Evolutionary conservation across 2,329 filamentous ascomycete species (phyloP).

Genomic region (Sarocladium oryzae): DNA sequence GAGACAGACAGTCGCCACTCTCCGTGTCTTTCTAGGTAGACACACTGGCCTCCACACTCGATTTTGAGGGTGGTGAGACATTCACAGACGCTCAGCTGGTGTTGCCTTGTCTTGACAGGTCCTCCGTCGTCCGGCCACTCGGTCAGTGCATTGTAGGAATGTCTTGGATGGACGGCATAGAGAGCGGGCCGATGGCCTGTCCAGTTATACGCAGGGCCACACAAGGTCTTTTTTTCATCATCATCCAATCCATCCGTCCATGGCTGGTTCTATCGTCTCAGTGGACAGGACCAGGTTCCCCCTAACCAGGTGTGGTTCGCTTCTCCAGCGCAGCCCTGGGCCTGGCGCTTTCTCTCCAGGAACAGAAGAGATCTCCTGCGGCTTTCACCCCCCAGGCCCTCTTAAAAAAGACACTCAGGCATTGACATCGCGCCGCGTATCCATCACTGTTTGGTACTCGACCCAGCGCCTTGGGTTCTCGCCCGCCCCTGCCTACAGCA

Average conservation of each 20-base stretch:
- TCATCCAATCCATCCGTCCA: too few species aligned
- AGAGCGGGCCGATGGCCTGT: neutral
- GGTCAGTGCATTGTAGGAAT: neutral
- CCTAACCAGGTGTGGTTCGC: neutral
- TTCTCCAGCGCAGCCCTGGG: neutral
- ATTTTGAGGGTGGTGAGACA: neutral
- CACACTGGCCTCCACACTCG: too few species aligned
- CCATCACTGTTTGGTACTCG: neutral
- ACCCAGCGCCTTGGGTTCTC: slow-evolving; percentile 7
- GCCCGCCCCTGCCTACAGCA: neutral
- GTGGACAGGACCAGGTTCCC: neutral
- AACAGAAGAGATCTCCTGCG: slow-evolving; percentile 6
- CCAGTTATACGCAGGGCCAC: too few species aligned
- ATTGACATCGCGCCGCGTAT: neutral
- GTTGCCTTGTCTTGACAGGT: neutral
- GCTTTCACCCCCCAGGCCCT: too few species aligned
- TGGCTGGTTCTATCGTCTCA: neutral
- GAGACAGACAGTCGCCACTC: neutral
- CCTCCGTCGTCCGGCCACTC: neutral
- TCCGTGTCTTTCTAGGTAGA: slow-evolving; percentile 1
- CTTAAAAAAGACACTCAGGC: neutral
- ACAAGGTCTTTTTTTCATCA: neutral
- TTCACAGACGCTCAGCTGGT: neutral
- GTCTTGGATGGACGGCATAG: neutral
- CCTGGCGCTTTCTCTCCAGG: neutral